A percentile compares a stretch with the other conserved stretches of the same genome.
Conservation (phyloP, 1,139 yeast genomes). For the Hyphopichia buzzinii region DNA sequence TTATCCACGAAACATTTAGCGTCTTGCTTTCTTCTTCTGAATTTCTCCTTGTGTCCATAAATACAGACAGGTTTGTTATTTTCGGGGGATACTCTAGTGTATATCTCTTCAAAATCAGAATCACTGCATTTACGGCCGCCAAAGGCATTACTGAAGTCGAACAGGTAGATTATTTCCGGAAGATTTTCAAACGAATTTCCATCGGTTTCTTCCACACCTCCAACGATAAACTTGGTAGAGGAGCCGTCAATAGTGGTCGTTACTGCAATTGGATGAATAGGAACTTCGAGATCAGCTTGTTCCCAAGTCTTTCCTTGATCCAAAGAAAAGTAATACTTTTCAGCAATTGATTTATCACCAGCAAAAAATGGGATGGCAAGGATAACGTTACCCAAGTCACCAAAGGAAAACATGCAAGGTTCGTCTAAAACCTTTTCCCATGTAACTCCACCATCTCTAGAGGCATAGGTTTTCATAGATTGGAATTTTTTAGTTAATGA, state of each 20-base stretch:
- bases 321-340: conserved; percentile 54
- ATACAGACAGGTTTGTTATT: conserved; percentile 61
- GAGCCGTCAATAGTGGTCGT: conserved; percentile 76
- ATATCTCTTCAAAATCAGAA: conserved; percentile 68
- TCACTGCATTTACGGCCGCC: conserved; percentile 48
- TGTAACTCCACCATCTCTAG: conserved; percentile 74
- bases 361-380: conserved; percentile 53
- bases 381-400: conserved; percentile 78
- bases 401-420: conserved; percentile 62
- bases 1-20: conserved; percentile 69
- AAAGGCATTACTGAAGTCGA: conserved; percentile 65
- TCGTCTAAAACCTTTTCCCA: conserved; percentile 62
- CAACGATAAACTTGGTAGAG: conserved; percentile 56
- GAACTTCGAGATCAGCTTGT: conserved; percentile 45
- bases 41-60: conserved; percentile 70
- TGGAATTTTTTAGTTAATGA: conserved; percentile 19
- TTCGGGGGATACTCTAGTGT: conserved; percentile 48
- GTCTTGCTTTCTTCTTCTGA: conserved; percentile 63
- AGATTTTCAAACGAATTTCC: conserved; percentile 13
- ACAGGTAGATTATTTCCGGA: conserved; percentile 33
- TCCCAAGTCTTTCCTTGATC: conserved; percentile 77
- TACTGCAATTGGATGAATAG: conserved; percentile 45
- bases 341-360: conserved; percentile 15
- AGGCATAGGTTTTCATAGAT: conserved; percentile 52
- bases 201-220: conserved; percentile 39